Conservation (phyloP, 768 basidiomycete genomes). For the Cantharellus anzutake region DNA sequence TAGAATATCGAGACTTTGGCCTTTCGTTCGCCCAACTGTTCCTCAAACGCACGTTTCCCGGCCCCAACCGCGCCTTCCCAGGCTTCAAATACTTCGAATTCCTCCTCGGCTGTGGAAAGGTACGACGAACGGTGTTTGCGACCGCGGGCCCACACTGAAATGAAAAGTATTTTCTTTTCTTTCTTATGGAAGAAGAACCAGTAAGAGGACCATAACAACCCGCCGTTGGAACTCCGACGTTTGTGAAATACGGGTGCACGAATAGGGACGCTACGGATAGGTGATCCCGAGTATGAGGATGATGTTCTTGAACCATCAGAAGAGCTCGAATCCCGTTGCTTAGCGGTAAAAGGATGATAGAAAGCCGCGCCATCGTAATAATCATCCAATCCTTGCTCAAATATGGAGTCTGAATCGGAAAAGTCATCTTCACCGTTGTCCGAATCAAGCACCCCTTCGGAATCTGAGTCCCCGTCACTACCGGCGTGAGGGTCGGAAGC, state of each 20-base stretch:
- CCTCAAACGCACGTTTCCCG: slow-evolving; percentile 66
- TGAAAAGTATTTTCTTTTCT: slow-evolving; percentile 78
- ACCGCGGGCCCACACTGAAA: slow-evolving; percentile 73
- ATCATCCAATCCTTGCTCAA: neutral
- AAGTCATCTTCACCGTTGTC: slow-evolving; percentile 45
- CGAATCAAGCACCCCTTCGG: neutral
- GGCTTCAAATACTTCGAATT: slow-evolving; percentile 44
- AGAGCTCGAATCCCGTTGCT: neutral
- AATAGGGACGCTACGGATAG: neutral
- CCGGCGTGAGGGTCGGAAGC: slow-evolving; percentile 83
- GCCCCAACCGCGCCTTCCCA: slow-evolving; percentile 67
- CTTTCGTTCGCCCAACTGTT: slow-evolving; percentile 12
- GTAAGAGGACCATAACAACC: slow-evolving; percentile 86
- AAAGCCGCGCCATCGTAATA: slow-evolving; percentile 40
- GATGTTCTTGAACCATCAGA: neutral
- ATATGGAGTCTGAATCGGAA: slow-evolving; percentile 1
- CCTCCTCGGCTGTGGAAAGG: neutral
- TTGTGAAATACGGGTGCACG: neutral
- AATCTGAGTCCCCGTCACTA: slow-evolving; percentile 17
- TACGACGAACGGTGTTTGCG: neutral
- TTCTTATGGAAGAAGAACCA: slow-evolving; percentile 95
- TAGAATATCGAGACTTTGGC: too few relatives aligned
- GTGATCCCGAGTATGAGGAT: neutral
- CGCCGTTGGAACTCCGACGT: slow-evolving; percentile 23
- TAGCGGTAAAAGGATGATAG: slow-evolving; percentile 3